These are phyloP conservation scores for Aspergillus cristatus DNA, from an alignment of 495 filamentous ascomycete genomes.

Conservation along the genomic window DNA sequence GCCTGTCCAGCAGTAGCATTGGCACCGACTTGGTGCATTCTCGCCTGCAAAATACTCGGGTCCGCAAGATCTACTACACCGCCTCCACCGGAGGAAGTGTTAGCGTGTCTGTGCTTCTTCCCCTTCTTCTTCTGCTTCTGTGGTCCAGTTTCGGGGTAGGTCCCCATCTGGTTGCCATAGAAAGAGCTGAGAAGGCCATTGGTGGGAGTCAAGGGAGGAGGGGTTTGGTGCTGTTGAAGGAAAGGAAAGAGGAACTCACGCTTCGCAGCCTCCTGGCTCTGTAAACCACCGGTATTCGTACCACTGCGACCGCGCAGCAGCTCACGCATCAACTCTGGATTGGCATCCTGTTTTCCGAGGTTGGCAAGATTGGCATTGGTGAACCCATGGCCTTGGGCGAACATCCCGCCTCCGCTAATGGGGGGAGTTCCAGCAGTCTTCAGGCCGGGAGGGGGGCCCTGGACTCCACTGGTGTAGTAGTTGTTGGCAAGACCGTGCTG, in stretches of 20 bases:
- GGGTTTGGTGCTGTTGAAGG: constrained; percentile 72
- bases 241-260: constrained; percentile 91
- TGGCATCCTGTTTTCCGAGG: constrained; percentile 59
- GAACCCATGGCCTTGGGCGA: constrained; percentile 71
- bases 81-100: constrained; percentile 98
- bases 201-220: constrained; percentile 82
- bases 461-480: constrained; percentile 54
- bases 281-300: constrained; percentile 46
- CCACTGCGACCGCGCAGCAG: constrained; percentile 55
- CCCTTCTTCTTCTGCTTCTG: constrained; percentile 99
- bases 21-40: constrained; percentile 82
- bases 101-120: constrained; percentile 99
- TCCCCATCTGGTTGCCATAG: constrained; percentile 77
- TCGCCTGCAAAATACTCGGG: constrained; percentile 97
- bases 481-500: constrained; percentile 35
- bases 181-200: constrained; percentile 80
- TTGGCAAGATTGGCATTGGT: constrained; percentile 54
- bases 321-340: constrained; percentile 71
- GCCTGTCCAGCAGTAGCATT: constrained; percentile 63
- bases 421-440: constrained; percentile 92
- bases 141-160: constrained; percentile 72
- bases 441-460: constrained; percentile 88
- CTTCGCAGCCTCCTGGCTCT: constrained; percentile 75
- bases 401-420: constrained; percentile 65
- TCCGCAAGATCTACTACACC: constrained; percentile 99